phyloP scores from a whole-genome alignment of 2,329 filamentous ascomycete genomes.

The Xylaria sp. region DNA sequence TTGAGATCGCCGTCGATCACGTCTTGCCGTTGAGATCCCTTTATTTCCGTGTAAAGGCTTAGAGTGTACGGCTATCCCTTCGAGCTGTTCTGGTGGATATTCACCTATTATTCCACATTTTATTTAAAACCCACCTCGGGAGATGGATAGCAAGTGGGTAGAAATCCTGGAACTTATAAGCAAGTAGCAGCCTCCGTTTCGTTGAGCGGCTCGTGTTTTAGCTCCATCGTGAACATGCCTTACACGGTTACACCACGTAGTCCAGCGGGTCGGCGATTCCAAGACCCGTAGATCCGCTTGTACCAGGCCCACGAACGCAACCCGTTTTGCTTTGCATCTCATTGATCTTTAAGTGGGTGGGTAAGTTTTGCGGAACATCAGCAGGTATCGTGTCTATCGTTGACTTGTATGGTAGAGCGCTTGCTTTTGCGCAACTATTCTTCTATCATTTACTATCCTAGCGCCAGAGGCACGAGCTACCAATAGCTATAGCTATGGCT shows the following conservation, averaged over 20 bases:
- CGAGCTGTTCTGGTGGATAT: not conserved
- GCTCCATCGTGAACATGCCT: constrained; percentile 3
- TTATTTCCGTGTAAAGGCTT: not conserved
- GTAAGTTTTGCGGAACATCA: not conserved
- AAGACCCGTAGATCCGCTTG: constrained; percentile 20
- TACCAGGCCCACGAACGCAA: not conserved
- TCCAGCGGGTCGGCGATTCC: constrained; percentile 11
- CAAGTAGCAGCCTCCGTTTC: constrained; percentile 4
- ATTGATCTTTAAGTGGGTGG: not conserved
- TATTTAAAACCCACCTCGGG: not conserved
- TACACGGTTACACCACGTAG: not conserved
- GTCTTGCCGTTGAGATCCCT: not conserved
- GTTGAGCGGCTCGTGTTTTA: constrained; percentile 20
- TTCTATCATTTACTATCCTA: not conserved
- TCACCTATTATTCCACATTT: not conserved
- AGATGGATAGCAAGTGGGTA: not conserved
- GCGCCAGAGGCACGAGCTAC: not conserved
- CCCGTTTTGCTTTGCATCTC: not conserved
- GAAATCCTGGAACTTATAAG: not conserved
- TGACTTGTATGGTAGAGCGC: not conserved
- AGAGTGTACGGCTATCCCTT: not conserved
- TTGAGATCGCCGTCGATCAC: constrained; percentile 5
- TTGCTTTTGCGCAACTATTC: not conserved
- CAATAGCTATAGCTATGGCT: not conserved
- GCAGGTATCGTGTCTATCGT: not conserved